These are phyloP conservation scores for Globisporangium rhizosaccharum DNA, from an alignment of 352 stramenopile genomes.

Conservation along the genomic window DNA sequence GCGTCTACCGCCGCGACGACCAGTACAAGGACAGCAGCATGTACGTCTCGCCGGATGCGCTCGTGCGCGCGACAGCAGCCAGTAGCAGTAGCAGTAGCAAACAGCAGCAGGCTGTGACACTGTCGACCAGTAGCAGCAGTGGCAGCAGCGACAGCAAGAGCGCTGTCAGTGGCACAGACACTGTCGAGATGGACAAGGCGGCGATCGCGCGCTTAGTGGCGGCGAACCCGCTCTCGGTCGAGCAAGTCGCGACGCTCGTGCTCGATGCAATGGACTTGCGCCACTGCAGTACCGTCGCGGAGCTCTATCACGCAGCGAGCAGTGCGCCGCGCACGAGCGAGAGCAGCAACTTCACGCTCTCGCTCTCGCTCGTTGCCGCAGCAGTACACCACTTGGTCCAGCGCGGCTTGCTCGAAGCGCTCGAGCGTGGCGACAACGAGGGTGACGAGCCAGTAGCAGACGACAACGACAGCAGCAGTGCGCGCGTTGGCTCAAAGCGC, in stretches of 20 bases:
- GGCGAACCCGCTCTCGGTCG: slow-evolving; percentile 20
- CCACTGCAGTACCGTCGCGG: slow-evolving; percentile 40
- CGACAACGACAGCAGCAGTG: not conserved
- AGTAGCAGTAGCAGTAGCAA: not conserved
- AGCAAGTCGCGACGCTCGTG: slow-evolving; percentile 44
- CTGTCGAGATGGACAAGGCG: not conserved
- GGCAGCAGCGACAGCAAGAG: not conserved
- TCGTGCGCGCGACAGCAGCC: slow-evolving; percentile 12
- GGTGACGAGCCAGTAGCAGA: not conserved
- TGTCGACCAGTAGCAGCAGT: not conserved
- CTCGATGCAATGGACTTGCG: slow-evolving; percentile 57
- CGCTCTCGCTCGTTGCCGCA: slow-evolving; percentile 47
- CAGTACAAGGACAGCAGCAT: slow-evolving; percentile 82
- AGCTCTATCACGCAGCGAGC: slow-evolving; percentile 53
- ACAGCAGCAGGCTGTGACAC: not conserved
- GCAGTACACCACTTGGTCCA: slow-evolving; percentile 51
- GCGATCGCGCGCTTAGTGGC: not conserved
- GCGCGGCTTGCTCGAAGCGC: slow-evolving; percentile 43
- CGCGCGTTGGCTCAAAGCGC: slow-evolving; percentile 17
- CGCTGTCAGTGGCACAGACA: no score
- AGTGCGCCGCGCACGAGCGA: not conserved
- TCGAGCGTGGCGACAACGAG: slow-evolving; percentile 12
- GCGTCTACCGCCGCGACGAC: slow-evolving; percentile 64
- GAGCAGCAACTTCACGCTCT: slow-evolving; percentile 11
- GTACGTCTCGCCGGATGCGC: slow-evolving; percentile 56